Evolutionary conservation across 108 stramenopile species (phyloP), one percentile per base, ranked within the genome.

Genomic region (Conticribra weissflogii): DNA sequence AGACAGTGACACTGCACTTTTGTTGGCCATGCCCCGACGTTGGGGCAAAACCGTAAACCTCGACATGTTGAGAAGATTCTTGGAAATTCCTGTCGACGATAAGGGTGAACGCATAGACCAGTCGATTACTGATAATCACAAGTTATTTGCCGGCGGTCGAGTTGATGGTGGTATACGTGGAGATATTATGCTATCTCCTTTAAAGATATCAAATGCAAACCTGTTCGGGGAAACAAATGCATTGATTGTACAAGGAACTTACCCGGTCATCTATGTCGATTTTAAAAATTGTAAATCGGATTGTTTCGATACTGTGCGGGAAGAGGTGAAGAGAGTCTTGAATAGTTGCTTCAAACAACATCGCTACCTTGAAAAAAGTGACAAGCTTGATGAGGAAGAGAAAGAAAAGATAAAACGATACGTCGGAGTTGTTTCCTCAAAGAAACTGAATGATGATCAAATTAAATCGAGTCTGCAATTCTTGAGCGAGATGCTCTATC

Each of bases 121-220:
- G 47, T 19, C 21, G 21, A 19, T 19, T 19, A 48, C 47, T 3
- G 47, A n/a, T 48, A 48, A 48, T 19, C 3, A 48, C 21, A n/a
- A 48, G 47, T 19, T 48, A 3, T 48, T 48, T n/a, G n/a, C n/a
- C n/a, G n/a, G n/a, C n/a, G n/a, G n/a, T 48, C 3, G 47, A 19
- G 21, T 19, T n/a, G 47, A 48, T 19, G n/a, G 47, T 19, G 47
- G n/a, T n/a, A n/a, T 48, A 48, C 47, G 21, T n/a, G 18, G 18
- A 48, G 47, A 48, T 19, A 19, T n/a, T 48, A 19, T n/a, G 21
- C n/a, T 19, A 19, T 3, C 47, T 19, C 21, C 21, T n/a, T 19
- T 48, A n/a, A 48, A 48, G 21, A 48, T 48, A 48, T 48, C 47
- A 19, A n/a, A 48, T n/a, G n/a, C 47, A 48, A 48, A 48, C n/a